These are phyloP conservation scores for Ilex paraguariensis DNA, from an alignment of 305 asterid species.

Conservation along the genomic window DNA sequence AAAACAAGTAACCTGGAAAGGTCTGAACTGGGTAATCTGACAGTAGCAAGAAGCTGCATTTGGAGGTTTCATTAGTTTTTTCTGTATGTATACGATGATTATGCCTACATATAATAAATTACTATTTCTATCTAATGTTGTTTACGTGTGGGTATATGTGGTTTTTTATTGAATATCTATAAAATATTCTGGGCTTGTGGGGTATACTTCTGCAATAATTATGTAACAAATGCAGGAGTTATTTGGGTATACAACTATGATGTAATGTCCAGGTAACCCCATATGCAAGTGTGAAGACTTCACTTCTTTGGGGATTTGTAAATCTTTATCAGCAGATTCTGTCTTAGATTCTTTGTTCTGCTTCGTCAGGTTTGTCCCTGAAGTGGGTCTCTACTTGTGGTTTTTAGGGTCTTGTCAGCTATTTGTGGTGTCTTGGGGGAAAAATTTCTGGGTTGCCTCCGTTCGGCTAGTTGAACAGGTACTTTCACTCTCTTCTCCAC, in stretches of 20 bases:
- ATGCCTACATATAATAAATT: no score
- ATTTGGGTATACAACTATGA: neutral
- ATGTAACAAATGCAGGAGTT: neutral
- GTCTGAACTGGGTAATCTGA: no score
- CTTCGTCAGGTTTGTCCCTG: neutral
- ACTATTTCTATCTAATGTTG: no score
- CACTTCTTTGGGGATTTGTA: neutral
- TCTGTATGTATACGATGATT: no score
- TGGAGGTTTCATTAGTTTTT: no score
- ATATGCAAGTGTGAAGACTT: neutral
- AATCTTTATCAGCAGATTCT: slow-evolving; percentile 5
- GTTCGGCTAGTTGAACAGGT: neutral
- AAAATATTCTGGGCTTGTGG: no score
- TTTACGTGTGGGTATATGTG: no score
- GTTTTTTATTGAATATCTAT: no score
- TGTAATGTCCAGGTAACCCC: slow-evolving; percentile 8
- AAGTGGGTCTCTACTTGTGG: slow-evolving; percentile 5
- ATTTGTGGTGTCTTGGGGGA: neutral
- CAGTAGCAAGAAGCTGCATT: no score
- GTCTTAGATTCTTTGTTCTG: slow-evolving; percentile 9
- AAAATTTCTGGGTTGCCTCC: neutral
- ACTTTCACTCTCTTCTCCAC: neutral
- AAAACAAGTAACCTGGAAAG: no score
- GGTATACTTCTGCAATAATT: no score
- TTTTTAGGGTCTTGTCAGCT: neutral